Percentiles rank a stretch among this genome's conserved stretches.
Conservation (phyloP, 306 rosid species). For the Boehmeria nivea region DNA sequence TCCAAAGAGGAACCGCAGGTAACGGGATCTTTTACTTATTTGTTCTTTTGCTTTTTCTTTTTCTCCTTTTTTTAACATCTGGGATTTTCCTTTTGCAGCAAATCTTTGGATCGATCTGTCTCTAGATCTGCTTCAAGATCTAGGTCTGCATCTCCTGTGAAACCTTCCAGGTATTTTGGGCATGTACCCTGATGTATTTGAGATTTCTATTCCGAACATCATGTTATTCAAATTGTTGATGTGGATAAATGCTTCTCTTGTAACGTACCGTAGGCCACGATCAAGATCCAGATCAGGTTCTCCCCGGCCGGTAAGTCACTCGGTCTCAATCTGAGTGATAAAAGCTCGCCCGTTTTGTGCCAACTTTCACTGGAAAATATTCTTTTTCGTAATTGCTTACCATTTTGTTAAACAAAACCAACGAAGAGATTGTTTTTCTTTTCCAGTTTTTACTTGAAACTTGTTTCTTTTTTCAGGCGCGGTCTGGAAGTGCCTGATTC, state of each 20-base stretch:
- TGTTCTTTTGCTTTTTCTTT: not conserved
- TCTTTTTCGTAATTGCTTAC: too few species aligned
- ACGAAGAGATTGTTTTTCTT: too few species aligned
- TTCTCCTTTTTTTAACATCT: not conserved
- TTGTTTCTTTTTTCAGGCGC: constrained; percentile 68
- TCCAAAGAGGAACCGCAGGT: constrained; percentile 66
- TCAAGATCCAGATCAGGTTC: constrained; percentile 61
- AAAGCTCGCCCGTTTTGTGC: too few species aligned
- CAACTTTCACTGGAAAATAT: too few species aligned
- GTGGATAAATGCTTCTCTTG: constrained; percentile 8
- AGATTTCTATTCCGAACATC: not conserved
- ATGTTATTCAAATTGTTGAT: not conserved
- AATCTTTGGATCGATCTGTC: constrained; percentile 72
- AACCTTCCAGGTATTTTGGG: constrained; percentile 57
- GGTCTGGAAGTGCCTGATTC: constrained; percentile 50
- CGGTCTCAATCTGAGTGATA: too few species aligned
- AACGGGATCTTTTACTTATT: not conserved
- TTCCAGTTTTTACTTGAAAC: too few species aligned
- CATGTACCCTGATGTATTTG: not conserved
- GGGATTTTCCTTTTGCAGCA: constrained; percentile 34
- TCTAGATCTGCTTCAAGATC: constrained; percentile 80
- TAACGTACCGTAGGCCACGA: constrained; percentile 49
- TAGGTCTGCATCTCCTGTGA: constrained; percentile 81
- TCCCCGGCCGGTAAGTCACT: constrained; percentile 66
- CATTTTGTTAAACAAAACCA: too few species aligned